Evolutionary conservation across 2,329 filamentous ascomycete genomes (phyloP), one percentile per base, ranked within the genome.

Genomic region (Aspergillus sp.): DNA sequence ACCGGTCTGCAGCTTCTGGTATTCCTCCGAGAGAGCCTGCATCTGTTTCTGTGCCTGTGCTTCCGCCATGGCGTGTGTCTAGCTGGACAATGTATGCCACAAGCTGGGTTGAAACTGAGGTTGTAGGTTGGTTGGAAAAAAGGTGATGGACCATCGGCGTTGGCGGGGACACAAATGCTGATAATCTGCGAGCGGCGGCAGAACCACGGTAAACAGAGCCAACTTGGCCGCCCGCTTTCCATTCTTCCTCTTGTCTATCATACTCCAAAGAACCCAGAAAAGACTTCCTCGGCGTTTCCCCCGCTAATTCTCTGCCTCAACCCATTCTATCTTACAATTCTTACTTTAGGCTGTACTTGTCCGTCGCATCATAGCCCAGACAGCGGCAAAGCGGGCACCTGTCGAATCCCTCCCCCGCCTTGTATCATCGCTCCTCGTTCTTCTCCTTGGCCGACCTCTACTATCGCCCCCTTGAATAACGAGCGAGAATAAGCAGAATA

Each of bases 1-100:
- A 88, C 90, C 90, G 68, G 85, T 82, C 70, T 97, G 90, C 27
- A 96, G 74, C 62, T 86, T 85, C 64, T 90, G 85, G 64, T 86
- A 97, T 52, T 95, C 85, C 41, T 96, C 90, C 0, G 89, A 90
- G 35, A 96, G 79, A 42, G 77, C 73, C 71, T 96, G 90, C 27
- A 96, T 76, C 60, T 81, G 80, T 49, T 85, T 86, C 65, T 95
- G 88, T 50, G 79, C 68, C 65, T 95, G 88, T 50, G 79, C 68
- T 50, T 88, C 83, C 45, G 83, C 78, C 83, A 90, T 90, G 37
- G 39, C 65, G 36, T 36, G 10, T n/a, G n/a, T 13, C n/a, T 33
- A 3, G 39, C 11, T n/a, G 12, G 33, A n/a, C 7, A 13, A 38
- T 19, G 8, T 7, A 27, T 19, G 7, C 31, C 9, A 27, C 10